phyloP scores from a whole-genome alignment of 2,329 filamentous ascomycete genomes.

The Fusarium graminum region DNA sequence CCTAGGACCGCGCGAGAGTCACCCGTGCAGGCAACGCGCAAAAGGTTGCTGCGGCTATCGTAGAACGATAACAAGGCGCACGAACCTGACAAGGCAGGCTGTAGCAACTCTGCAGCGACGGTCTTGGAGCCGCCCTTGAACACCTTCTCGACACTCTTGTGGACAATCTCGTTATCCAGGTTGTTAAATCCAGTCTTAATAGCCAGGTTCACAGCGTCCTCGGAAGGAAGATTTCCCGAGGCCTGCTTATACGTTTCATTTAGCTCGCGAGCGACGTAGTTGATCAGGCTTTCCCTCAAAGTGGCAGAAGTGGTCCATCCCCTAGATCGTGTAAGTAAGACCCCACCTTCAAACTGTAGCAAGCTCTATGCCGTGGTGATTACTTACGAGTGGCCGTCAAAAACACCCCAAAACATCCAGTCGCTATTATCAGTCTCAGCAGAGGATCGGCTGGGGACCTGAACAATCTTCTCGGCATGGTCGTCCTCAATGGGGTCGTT shows the following conservation, averaged over 20 bases:
- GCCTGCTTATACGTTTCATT: slow-evolving; percentile 90
- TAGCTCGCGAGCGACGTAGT: slow-evolving; percentile 90
- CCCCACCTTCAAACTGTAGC: not conserved
- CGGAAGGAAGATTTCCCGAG: slow-evolving; percentile 72
- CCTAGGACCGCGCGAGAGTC: slow-evolving; percentile 96
- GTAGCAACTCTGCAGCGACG: slow-evolving; percentile 91
- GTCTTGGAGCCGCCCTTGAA: slow-evolving; percentile 89
- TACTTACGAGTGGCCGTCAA: slow-evolving; percentile 92
- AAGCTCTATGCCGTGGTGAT: slow-evolving; percentile 2
- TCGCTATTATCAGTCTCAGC: slow-evolving; percentile 73
- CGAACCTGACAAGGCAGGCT: slow-evolving; percentile 94
- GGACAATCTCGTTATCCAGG: slow-evolving; percentile 93
- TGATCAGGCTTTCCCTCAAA: slow-evolving; percentile 90
- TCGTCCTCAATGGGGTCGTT: slow-evolving; percentile 99
- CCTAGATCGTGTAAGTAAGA: slow-evolving; percentile 59
- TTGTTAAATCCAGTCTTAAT: slow-evolving; percentile 93
- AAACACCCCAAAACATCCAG: slow-evolving; percentile 99
- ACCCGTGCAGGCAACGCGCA: slow-evolving; percentile 95
- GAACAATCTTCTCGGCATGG: slow-evolving; percentile 97
- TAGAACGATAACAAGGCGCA: slow-evolving; percentile 98
- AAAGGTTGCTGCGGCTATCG: slow-evolving; percentile 85
- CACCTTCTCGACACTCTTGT: slow-evolving; percentile 92
- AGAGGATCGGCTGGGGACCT: slow-evolving; percentile 75
- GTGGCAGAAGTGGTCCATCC: slow-evolving; percentile 99
- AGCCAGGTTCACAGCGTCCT: slow-evolving; percentile 86